These are phyloP conservation scores for Abelmoschus esculentus DNA, from an alignment of 345 rosid species.

Conservation along the genomic window DNA sequence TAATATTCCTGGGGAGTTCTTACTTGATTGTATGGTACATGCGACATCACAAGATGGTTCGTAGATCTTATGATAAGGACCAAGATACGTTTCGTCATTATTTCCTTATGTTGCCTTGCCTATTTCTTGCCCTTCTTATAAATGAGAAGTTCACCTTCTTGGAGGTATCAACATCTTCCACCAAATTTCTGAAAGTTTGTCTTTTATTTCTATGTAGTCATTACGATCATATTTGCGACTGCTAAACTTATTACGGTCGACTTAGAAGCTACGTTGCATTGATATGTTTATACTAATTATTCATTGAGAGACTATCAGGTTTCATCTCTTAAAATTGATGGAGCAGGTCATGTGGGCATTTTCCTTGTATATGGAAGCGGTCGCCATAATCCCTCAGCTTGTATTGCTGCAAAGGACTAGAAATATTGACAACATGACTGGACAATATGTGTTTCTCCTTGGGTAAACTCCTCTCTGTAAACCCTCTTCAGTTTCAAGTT, in stretches of 20 bases:
- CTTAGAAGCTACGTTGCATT: not conserved
- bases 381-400: constrained; percentile 83
- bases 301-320: not conserved
- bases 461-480: constrained; percentile 35
- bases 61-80: constrained; percentile 65
- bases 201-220: not conserved
- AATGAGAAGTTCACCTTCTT: constrained; percentile 61
- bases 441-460: constrained; percentile 74
- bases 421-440: constrained; percentile 79
- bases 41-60: constrained; percentile 60
- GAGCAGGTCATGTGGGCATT: constrained; percentile 70
- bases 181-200: not conserved
- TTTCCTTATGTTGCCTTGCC: constrained; percentile 61
- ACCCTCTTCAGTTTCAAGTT: not conserved
- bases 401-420: constrained; percentile 71
- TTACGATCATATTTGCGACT: not conserved
- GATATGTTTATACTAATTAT: not conserved
- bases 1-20: constrained; percentile 76
- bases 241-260: not conserved
- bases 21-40: constrained; percentile 89
- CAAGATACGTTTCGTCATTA: constrained; percentile 74
- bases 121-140: constrained; percentile 54
- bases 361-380: constrained; percentile 74
- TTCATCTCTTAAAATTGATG: not conserved
- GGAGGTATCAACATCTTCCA: constrained; percentile 39